phyloP scores from a whole-genome alignment of 75 land plant genomes.

The Picea sitchensis region DNA sequence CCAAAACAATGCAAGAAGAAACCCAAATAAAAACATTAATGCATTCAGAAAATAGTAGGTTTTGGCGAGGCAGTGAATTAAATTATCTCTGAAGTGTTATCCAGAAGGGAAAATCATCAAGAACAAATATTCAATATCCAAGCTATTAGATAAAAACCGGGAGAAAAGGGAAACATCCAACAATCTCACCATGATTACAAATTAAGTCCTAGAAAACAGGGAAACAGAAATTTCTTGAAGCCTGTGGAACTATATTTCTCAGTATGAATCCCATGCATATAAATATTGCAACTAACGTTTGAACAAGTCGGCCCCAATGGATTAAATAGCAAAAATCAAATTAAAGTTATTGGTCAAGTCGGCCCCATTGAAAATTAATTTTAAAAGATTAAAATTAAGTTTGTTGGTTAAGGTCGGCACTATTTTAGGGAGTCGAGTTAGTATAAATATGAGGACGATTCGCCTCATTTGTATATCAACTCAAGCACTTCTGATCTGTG shows the following conservation, averaged over 20 bases:
- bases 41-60: background rate
- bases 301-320: too few species aligned
- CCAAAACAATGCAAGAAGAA: background rate
- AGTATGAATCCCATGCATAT: background rate
- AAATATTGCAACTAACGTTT: too few species aligned
- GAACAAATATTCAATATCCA: background rate
- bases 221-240: background rate
- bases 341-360: too few species aligned
- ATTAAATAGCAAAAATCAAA: too few species aligned
- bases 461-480: too few species aligned
- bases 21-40: background rate
- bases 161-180: background rate
- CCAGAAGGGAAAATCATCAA: background rate
- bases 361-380: too few species aligned
- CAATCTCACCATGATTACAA: slow-evolving; percentile 1
- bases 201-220: background rate
- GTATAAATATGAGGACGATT: too few species aligned
- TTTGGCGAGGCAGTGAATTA: background rate
- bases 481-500: too few species aligned
- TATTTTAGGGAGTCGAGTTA: background rate
- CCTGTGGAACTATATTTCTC: background rate
- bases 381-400: too few species aligned
- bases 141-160: background rate
- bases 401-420: too few species aligned
- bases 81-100: too few species aligned